These are phyloP conservation scores for Amanita rubescens DNA, from an alignment of 768 basidiomycete species.

Conservation along the genomic window DNA sequence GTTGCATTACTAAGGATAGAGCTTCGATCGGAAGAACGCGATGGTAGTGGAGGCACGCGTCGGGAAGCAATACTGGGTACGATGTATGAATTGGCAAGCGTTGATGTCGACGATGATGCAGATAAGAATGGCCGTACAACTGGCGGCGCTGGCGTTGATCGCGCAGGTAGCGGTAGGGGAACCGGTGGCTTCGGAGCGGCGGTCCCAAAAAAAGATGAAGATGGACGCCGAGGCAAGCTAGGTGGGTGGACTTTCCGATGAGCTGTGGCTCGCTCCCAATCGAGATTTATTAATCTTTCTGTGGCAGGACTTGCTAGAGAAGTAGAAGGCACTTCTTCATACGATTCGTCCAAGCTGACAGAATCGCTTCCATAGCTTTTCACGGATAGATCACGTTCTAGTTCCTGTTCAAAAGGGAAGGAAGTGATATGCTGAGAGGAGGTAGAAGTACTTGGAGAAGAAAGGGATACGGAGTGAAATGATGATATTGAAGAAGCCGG, in stretches of 20 bases:
- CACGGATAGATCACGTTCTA: slow-evolving; percentile 19
- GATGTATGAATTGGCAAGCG: slow-evolving; percentile 21
- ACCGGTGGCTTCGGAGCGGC: slow-evolving; percentile 22
- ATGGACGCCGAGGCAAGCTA: slow-evolving; percentile 40
- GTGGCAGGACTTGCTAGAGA: slow-evolving; percentile 47
- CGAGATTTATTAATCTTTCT: slow-evolving; percentile 33
- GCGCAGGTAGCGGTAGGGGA: slow-evolving; percentile 20
- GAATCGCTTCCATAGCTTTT: slow-evolving; percentile 29
- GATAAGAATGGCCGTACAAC: slow-evolving; percentile 26
- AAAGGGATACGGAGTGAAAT: slow-evolving; percentile 78
- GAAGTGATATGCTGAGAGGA: slow-evolving; percentile 37
- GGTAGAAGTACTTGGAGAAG: slow-evolving; percentile 42
- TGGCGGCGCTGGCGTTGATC: slow-evolving; percentile 25
- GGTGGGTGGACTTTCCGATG: slow-evolving; percentile 33
- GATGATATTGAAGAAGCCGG: slow-evolving; percentile 72
- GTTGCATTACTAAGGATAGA: slow-evolving; percentile 51
- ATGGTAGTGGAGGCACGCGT: slow-evolving; percentile 36
- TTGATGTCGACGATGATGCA: slow-evolving; percentile 23
- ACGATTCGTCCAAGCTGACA: slow-evolving; percentile 62
- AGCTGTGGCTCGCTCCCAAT: slow-evolving; percentile 43
- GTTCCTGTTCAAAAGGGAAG: slow-evolving; percentile 34
- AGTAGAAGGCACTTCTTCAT: slow-evolving; percentile 57
- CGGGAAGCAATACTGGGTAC: slow-evolving; percentile 29
- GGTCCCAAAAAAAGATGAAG: slow-evolving; percentile 11
- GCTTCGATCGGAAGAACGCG: slow-evolving; percentile 54